Conservation (phyloP, 495 filamentous ascomycete species). For the Penicillium diatomitis region DNA sequence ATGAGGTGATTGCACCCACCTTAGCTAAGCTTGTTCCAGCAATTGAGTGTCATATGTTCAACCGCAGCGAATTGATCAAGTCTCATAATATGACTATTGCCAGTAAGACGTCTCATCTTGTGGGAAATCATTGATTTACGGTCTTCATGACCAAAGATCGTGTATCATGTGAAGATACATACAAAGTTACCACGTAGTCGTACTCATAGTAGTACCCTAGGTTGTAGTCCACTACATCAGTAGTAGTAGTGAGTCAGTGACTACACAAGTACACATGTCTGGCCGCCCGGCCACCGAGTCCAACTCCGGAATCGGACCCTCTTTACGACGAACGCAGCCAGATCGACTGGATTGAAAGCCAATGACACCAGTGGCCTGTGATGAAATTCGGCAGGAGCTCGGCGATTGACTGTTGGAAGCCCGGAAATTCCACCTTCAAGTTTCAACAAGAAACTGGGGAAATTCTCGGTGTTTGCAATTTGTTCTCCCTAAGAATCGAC, state of each 20-base stretch:
- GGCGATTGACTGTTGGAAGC: not conserved
- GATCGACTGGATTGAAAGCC: not conserved
- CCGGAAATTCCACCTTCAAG: not conserved
- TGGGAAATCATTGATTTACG: too few relatives aligned
- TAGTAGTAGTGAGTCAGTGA: too few relatives aligned
- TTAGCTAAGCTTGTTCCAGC: constrained; percentile 17
- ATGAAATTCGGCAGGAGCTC: not conserved
- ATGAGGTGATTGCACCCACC: not conserved
- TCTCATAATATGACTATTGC: too few relatives aligned
- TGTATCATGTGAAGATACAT: too few relatives aligned
- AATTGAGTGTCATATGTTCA: not conserved
- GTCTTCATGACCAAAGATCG: too few relatives aligned
- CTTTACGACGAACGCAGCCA: not conserved
- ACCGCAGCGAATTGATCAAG: too few relatives aligned
- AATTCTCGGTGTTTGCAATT: not conserved
- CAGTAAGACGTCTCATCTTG: too few relatives aligned
- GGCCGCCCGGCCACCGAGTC: not conserved
- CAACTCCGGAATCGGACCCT: constrained; percentile 21
- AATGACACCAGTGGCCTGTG: not conserved
- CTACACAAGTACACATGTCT: too few relatives aligned
- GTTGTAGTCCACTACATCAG: too few relatives aligned
- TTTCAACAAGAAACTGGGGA: not conserved
- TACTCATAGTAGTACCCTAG: too few relatives aligned
- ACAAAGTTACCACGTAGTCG: too few relatives aligned
- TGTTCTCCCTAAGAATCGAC: not conserved